A percentile compares a stretch with the other conserved stretches of the same genome.
These are phyloP conservation scores for Phytopythium ostracodes DNA, from an alignment of 352 stramenopile species.

Conservation along the genomic window DNA sequence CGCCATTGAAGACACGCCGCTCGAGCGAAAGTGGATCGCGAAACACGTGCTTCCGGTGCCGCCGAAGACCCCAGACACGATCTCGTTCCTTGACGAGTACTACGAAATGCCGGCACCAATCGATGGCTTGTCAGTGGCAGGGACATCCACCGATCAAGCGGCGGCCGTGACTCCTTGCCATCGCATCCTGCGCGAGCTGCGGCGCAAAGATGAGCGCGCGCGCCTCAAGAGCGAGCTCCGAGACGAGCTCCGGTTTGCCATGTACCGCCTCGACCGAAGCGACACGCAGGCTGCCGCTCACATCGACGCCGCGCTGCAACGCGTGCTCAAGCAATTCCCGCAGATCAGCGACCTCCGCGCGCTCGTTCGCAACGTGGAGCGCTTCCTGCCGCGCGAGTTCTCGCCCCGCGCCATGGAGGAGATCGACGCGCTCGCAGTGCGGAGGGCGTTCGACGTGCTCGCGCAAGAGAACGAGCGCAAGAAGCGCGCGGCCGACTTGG, in stretches of 20 bases:
- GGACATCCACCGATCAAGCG: background rate
- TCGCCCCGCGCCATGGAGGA: conserved; percentile 18
- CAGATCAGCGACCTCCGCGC: conserved; percentile 64
- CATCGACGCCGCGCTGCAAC: conserved; percentile 38
- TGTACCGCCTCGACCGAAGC: conserved; percentile 51
- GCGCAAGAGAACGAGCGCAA: conserved; percentile 57
- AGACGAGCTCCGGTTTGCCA: conserved; percentile 50
- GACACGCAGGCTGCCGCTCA: conserved; percentile 16
- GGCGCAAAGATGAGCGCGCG: conserved; percentile 57
- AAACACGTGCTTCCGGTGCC: conserved; percentile 46
- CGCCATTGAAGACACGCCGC: conserved; percentile 67
- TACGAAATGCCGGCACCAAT: background rate
- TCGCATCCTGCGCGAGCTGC: conserved; percentile 50
- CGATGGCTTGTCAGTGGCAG: background rate
- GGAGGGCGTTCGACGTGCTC: conserved; percentile 34
- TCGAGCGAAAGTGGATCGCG: conserved; percentile 46
- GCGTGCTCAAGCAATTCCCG: conserved; percentile 58
- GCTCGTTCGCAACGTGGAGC: conserved; percentile 77
- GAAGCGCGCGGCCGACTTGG: conserved; percentile 78
- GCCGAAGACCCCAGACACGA: conserved; percentile 4
- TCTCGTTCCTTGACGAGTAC: conserved; percentile 1
- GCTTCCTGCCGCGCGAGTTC: conserved; percentile 70
- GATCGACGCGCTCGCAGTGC: background rate
- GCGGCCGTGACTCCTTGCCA: conserved; percentile 25
- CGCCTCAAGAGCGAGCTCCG: conserved; percentile 53